Evolutionary conservation across 2,329 filamentous ascomycete genomes (phyloP).

Genomic region (Cercospora nicotianae): DNA sequence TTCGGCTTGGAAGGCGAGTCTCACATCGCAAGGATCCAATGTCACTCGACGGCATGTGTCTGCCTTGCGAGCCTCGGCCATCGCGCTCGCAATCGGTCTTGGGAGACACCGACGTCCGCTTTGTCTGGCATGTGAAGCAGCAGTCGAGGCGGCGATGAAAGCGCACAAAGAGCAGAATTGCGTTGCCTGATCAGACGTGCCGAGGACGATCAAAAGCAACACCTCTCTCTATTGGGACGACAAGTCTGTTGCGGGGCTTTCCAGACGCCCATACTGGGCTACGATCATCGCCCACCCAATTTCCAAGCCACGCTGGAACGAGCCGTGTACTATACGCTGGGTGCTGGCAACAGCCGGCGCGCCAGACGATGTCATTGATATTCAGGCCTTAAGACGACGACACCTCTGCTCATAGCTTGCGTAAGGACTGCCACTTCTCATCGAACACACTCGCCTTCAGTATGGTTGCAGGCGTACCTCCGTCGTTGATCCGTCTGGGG

Average conservation of each 20-base stretch:
- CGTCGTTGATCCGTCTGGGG: slow-evolving; percentile 13
- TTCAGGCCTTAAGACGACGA: slow-evolving; percentile 12
- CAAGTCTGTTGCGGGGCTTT: slow-evolving; percentile 13
- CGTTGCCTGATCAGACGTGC: slow-evolving; percentile 10
- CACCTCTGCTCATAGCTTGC: not conserved
- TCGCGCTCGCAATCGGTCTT: slow-evolving; percentile 12
- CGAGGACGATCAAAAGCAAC: slow-evolving; percentile 13
- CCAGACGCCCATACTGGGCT: slow-evolving; percentile 9
- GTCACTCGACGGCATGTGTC: slow-evolving; percentile 2
- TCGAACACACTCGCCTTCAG: not conserved
- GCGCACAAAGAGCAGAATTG: slow-evolving; percentile 6
- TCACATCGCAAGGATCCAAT: not conserved
- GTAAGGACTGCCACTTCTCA: not conserved
- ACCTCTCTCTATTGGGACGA: slow-evolving; percentile 12
- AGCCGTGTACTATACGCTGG: not conserved
- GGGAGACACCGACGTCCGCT: not conserved
- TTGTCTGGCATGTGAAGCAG: slow-evolving; percentile 7
- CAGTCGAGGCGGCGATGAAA: not conserved
- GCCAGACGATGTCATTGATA: slow-evolving; percentile 17
- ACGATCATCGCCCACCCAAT: slow-evolving; percentile 13
- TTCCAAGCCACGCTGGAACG: slow-evolving; percentile 15
- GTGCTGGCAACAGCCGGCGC: slow-evolving; percentile 9
- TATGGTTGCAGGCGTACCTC: slow-evolving; percentile 14
- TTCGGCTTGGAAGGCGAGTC: not conserved
- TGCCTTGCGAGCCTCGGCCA: slow-evolving; percentile 11